phyloP scores from a whole-genome alignment of 2,329 filamentous ascomycete species.

The Cytospora piceae region DNA sequence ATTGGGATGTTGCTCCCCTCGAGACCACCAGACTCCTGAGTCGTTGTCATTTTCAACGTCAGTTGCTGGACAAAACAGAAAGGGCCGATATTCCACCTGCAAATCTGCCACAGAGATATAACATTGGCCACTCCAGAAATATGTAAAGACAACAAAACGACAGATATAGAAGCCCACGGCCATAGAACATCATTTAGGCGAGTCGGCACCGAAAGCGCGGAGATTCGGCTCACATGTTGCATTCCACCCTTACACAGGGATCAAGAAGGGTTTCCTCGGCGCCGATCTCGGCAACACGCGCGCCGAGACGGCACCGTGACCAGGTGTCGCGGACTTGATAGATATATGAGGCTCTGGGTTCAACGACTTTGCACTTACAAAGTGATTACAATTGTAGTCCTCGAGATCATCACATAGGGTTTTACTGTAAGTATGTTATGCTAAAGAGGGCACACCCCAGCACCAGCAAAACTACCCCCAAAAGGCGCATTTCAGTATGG shows the following conservation, averaged over 20 bases:
- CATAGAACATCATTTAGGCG: not conserved
- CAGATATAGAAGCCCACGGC: not conserved
- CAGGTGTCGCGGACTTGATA: constrained; percentile 37
- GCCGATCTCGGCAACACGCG: constrained; percentile 43
- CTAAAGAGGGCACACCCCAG: too few species aligned
- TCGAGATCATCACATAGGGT: too few species aligned
- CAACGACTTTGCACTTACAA: too few species aligned
- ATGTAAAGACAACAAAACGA: not conserved
- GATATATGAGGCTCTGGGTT: too few species aligned
- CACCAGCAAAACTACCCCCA: too few species aligned
- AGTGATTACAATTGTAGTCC: too few species aligned
- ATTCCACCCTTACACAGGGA: constrained; percentile 35
- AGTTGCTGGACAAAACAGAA: not conserved
- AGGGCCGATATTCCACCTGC: not conserved
- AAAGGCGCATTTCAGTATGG: too few species aligned
- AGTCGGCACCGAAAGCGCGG: not conserved
- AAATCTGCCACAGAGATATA: not conserved
- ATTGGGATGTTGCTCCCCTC: not conserved
- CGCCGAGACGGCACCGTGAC: too few species aligned
- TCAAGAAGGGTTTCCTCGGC: constrained; percentile 51
- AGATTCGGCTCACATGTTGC: not conserved
- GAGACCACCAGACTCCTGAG: not conserved
- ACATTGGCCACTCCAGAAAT: too few species aligned
- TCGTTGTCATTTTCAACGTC: not conserved
- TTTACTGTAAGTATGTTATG: too few species aligned